Evolutionary conservation across 805 yeast genomes (phyloP).

Genomic region (Metschnikowia drakensbergensis): DNA sequence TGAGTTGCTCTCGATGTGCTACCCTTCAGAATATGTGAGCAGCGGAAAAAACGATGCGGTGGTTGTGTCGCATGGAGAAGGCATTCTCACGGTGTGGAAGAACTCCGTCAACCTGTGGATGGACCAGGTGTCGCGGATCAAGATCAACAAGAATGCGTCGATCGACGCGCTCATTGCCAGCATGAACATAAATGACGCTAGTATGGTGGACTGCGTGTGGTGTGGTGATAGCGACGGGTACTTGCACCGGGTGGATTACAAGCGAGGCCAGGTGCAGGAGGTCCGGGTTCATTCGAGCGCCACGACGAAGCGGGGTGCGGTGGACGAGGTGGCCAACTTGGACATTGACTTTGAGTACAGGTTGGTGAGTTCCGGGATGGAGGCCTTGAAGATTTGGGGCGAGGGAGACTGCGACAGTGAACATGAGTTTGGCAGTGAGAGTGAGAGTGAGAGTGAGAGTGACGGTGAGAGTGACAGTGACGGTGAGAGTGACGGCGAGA

Average conservation of each 20-base stretch:
- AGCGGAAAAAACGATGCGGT: conserved; percentile 55
- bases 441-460: conserved; percentile 6
- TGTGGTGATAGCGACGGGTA: conserved; percentile 78
- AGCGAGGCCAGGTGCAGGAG: conserved; percentile 60
- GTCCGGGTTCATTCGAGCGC: conserved; percentile 59
- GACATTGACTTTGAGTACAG: conserved; percentile 83
- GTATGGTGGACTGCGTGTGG: conserved; percentile 53
- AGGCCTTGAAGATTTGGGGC: conserved; percentile 70
- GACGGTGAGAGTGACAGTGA: conserved; percentile 6
- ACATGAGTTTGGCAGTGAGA: conserved; percentile 21
- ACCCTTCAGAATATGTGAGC: conserved; percentile 49
- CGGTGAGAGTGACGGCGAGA: conserved; percentile 15
- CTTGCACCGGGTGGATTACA: conserved; percentile 63
- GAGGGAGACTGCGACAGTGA: conserved; percentile 11
- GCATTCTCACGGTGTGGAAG: conserved; percentile 84
- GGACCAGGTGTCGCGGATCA: conserved; percentile 79
- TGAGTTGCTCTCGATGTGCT: conserved; percentile 74
- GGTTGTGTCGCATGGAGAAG: conserved; percentile 88
- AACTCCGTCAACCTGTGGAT: conserved; percentile 59
- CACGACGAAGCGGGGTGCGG: conserved; percentile 30
- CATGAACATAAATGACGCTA: conserved; percentile 49
- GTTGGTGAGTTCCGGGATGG: conserved; percentile 81
- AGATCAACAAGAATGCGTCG: conserved; percentile 63
- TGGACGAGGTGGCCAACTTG: conserved; percentile 71
- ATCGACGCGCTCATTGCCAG: conserved; percentile 66